phyloP scores from a whole-genome alignment of 2,329 filamentous ascomycete genomes.

The Apiospora phragmitis region DNA sequence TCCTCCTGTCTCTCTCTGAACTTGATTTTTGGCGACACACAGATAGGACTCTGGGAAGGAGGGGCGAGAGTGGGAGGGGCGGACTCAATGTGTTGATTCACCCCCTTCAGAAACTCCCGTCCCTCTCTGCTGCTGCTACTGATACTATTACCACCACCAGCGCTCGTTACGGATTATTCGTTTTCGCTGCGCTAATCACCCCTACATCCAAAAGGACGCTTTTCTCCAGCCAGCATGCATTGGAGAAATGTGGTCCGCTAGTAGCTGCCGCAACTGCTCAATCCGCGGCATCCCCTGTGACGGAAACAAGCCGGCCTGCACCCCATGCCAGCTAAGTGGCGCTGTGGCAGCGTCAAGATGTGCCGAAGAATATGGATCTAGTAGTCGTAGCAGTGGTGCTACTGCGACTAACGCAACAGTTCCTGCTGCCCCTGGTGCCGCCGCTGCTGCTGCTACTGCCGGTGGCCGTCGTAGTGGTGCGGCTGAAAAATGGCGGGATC shows the following conservation, averaged over 20 bases:
- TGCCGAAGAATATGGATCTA: not conserved
- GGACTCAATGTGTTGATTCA: not conserved
- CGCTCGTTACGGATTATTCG: not conserved
- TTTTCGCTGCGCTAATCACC: not conserved
- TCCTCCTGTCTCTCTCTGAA: not conserved
- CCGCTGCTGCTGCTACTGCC: not conserved
- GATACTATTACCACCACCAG: not conserved
- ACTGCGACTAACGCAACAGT: not conserved
- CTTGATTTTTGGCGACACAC: not conserved
- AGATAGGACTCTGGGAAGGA: not conserved
- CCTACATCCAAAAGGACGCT: not conserved
- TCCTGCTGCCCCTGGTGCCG: not conserved
- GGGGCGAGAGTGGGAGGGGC: not conserved
- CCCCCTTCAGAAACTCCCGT: not conserved
- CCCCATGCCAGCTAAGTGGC: not conserved
- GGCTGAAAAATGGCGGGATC: not conserved
- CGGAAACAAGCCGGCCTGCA: not conserved
- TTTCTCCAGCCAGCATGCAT: not conserved
- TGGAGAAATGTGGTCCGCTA: not conserved
- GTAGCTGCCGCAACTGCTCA: not conserved
- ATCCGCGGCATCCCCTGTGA: not conserved
- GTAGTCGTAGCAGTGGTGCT: not conserved
- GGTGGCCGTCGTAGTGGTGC: not conserved
- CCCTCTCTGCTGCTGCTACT: not conserved
- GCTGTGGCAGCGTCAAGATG: not conserved